These are phyloP conservation scores for Curvularia lunata DNA, from an alignment of 2,329 filamentous ascomycete genomes.

Conservation along the genomic window DNA sequence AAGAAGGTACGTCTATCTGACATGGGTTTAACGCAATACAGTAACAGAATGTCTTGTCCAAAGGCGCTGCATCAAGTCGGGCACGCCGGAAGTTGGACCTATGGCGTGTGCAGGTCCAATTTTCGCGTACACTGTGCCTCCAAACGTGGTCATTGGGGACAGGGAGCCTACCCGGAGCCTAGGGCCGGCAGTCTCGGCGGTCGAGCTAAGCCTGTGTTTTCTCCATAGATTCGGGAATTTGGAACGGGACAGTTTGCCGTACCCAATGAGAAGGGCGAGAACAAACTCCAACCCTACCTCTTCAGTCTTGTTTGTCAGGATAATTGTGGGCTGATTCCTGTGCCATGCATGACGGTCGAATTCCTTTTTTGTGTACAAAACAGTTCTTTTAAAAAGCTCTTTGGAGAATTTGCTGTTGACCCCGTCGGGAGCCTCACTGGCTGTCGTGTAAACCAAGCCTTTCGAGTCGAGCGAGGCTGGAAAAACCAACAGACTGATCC, in stretches of 20 bases:
- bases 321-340: constrained; percentile 8
- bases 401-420: background rate
- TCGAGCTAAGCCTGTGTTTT: constrained; percentile 11
- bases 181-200: constrained; percentile 7
- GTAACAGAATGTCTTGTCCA: constrained; percentile 5
- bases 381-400: background rate
- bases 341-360: background rate
- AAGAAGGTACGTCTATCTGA: constrained; percentile 12
- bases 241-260: constrained; percentile 9
- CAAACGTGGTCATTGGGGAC: constrained; percentile 13
- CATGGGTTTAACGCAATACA: constrained; percentile 8
- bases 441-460: background rate
- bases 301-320: constrained; percentile 5
- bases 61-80: constrained; percentile 4
- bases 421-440: background rate
- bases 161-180: constrained; percentile 3
- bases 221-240: constrained; percentile 8
- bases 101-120: constrained; percentile 19
- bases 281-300: constrained; percentile 1
- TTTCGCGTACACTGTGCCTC: constrained; percentile 12
- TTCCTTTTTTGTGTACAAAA: background rate
- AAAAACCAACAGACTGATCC: background rate
- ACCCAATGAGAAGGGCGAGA: constrained; percentile 5
- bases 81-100: constrained; percentile 8
- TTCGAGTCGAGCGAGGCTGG: background rate